A percentile compares a stretch with the other conserved stretches of the same genome.
These are phyloP conservation scores for Cytospora piceae DNA, from an alignment of 2,329 filamentous ascomycete genomes.

Conservation along the genomic window DNA sequence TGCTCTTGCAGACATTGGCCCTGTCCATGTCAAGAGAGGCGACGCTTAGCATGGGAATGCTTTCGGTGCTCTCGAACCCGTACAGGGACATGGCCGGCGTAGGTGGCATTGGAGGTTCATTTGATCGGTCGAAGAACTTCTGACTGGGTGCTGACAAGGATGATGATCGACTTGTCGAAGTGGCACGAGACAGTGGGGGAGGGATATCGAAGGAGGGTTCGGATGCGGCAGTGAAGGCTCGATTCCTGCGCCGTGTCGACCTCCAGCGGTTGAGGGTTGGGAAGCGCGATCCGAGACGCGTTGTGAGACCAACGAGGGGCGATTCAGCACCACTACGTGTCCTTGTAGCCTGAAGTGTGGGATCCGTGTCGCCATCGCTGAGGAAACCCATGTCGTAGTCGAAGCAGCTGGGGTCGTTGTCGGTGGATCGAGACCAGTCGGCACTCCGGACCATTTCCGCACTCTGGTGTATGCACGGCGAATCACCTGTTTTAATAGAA, in stretches of 20 bases:
- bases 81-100: slow-evolving; percentile 68
- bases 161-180: slow-evolving; percentile 73
- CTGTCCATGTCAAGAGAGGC: slow-evolving; percentile 60
- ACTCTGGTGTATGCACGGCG: slow-evolving; percentile 62
- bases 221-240: slow-evolving; percentile 67
- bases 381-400: slow-evolving; percentile 71
- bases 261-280: slow-evolving; percentile 57
- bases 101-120: slow-evolving; percentile 59
- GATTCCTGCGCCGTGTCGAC: slow-evolving; percentile 49
- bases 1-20: slow-evolving; percentile 53
- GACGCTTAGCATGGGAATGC: slow-evolving; percentile 50
- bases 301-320: slow-evolving; percentile 63
- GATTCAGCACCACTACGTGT: slow-evolving; percentile 59
- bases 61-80: slow-evolving; percentile 64
- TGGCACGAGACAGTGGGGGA: slow-evolving; percentile 63
- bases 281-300: slow-evolving; percentile 67
- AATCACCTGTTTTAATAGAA: slow-evolving; percentile 54
- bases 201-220: slow-evolving; percentile 82
- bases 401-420: slow-evolving; percentile 44
- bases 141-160: slow-evolving; percentile 69
- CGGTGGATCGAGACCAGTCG: slow-evolving; percentile 43
- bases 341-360: slow-evolving; percentile 47
- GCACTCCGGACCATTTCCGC: slow-evolving; percentile 45
- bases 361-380: slow-evolving; percentile 63
- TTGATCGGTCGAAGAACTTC: slow-evolving; percentile 46